These are phyloP conservation scores for Fusarium oxysporum DNA, from an alignment of 2,329 filamentous ascomycete genomes.

Conservation along the genomic window DNA sequence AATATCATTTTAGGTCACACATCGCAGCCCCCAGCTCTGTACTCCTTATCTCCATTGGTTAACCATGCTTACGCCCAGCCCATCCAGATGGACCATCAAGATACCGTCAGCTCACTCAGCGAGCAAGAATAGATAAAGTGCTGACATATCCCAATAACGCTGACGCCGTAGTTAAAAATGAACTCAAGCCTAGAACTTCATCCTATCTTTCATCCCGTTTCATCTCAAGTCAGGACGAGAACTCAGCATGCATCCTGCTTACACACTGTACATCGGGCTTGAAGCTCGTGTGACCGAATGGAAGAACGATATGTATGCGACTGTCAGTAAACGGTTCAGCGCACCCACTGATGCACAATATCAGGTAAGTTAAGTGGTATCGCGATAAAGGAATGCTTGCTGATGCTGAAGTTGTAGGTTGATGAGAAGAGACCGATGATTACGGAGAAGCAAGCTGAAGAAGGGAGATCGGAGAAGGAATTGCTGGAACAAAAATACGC, in stretches of 20 bases:
- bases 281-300: constrained; percentile 4
- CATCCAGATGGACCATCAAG: neutral
- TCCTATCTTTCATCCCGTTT: neutral
- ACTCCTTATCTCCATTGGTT: neutral
- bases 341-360: neutral
- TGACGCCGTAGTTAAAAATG: neutral
- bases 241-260: constrained; percentile 24
- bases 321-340: neutral
- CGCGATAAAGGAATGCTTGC: rapidly evolving
- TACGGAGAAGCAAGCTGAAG: constrained; percentile 9
- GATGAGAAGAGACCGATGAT: constrained; percentile 14
- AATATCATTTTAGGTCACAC: neutral
- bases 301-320: neutral
- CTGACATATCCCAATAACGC: neutral
- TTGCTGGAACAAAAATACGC: neutral
- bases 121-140: constrained; percentile 3
- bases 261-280: constrained; percentile 25
- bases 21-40: neutral
- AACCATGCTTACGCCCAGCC: neutral
- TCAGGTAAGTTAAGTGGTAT: neutral
- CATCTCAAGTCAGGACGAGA: neutral
- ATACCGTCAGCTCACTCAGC: constrained; percentile 14
- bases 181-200: neutral
- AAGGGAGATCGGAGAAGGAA: neutral
- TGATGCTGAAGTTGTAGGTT: neutral